Base-by-base conservation (phyloP, 768 basidiomycete species). In the Tulasnella sp. region DNA sequence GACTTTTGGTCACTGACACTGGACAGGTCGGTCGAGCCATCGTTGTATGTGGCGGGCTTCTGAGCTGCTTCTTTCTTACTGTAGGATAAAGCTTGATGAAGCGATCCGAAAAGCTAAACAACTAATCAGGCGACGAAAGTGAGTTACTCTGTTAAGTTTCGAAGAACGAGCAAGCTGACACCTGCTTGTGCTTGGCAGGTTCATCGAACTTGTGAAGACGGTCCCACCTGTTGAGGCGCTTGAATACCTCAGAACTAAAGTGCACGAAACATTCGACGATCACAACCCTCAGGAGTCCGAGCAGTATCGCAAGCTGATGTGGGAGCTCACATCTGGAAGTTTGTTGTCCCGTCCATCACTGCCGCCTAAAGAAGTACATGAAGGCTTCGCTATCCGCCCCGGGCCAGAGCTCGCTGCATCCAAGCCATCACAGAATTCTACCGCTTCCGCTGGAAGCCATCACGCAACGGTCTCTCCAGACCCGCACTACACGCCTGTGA, bases 1-100 rank as follows among this genome's bases (percentile, higher is more conserved):
- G 91, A 92, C 78, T 87, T 94, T 74, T 94, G 92, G 91, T 83
- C 81, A 78, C 89, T 92, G 88, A 82, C 81, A 40, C 77, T 93
- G 40, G 78, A 83, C 75, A 85, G 90, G 91, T 90, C 72, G 40
- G 85, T 70, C 17, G 4, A 16, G 29, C 22, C 3, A 32, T 72
- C 66, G 22, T 59, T 7, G 65, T 42, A 72, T 14, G 29, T 44
- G 59, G 12, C 3, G 74, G 36, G 1, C 42, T 5, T 70, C 22
- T 66, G 44, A 12, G 47, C 41, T n/a, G 4, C 22, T 19, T 26
- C 40, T 16, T 37, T 17, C 59, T 44, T 37, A 42, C 3, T 65
- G 2, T 72, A 93, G 91, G 76, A 86, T 87, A n/a, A 82, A 82
- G 3, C 80, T 84, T 1, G 85, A 86, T 62, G 89, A 89, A 75